A percentile compares a stretch with the other conserved stretches of the same genome.
Conservation (phyloP, 2,329 filamentous ascomycete genomes). For the Dactylellina haptotyla region DNA sequence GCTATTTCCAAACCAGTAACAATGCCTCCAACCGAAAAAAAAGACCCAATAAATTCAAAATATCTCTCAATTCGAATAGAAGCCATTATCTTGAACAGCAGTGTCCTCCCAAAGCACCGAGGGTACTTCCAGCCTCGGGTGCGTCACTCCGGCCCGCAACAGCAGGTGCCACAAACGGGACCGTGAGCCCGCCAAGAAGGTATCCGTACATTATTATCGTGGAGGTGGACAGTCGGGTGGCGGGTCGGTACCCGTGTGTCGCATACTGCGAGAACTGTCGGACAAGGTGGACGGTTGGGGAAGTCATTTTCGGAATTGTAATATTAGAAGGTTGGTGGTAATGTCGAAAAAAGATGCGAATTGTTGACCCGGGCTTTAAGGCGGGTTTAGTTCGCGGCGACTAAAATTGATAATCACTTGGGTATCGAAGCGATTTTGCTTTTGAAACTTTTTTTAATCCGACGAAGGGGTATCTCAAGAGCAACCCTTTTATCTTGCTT, state of each 20-base stretch:
- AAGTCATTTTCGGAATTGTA: slow-evolving; percentile 9
- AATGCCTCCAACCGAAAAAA: no score
- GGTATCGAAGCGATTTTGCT: not conserved
- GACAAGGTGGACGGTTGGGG: slow-evolving; percentile 19
- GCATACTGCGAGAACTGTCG: slow-evolving; percentile 47
- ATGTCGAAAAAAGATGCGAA: no score
- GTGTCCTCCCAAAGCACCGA: slow-evolving; percentile 52
- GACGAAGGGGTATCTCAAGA: no score
- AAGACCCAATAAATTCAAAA: no score
- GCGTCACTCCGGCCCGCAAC: slow-evolving; percentile 42
- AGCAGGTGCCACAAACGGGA: slow-evolving; percentile 57
- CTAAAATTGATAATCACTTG: no score
- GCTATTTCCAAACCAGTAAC: no score
- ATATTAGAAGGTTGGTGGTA: not conserved
- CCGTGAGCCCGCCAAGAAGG: slow-evolving; percentile 51
- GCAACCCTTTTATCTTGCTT: no score
- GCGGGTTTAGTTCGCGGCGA: no score
- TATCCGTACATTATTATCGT: slow-evolving; percentile 50
- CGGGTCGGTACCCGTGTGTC: slow-evolving; percentile 33
- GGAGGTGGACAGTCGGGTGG: slow-evolving; percentile 22
- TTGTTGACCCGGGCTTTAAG: not conserved
- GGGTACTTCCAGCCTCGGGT: slow-evolving; percentile 6
- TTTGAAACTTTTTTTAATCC: not conserved
- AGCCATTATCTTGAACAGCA: slow-evolving; percentile 55
- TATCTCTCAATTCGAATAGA: no score